phyloP scores from a whole-genome alignment of 2,329 filamentous ascomycete species.

The Alternaria gaisen region DNA sequence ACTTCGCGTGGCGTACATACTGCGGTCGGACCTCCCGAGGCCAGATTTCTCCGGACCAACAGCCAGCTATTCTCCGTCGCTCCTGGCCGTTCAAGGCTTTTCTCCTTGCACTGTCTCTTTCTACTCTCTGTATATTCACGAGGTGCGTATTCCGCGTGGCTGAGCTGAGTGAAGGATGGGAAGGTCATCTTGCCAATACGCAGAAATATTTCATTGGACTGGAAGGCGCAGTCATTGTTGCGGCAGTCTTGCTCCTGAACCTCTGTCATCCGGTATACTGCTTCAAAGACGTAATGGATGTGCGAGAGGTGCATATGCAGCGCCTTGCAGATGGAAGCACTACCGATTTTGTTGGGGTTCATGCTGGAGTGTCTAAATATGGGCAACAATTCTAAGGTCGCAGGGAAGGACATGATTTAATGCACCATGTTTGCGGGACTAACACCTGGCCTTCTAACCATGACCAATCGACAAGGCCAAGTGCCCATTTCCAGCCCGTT shows the following conservation, averaged over 20 bases:
- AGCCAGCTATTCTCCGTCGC: conserved; percentile 34
- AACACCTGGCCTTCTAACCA: neutral
- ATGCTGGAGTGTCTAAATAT: conserved; percentile 4
- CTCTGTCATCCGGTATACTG: conserved; percentile 50
- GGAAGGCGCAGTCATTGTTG: conserved; percentile 47
- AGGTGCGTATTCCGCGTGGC: conserved; percentile 72
- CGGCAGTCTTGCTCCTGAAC: conserved; percentile 47
- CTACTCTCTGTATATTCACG: conserved; percentile 71
- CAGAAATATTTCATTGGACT: conserved; percentile 52
- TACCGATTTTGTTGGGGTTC: conserved; percentile 9
- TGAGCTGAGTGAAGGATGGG: conserved; percentile 72
- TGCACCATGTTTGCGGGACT: neutral
- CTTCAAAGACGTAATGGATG: conserved; percentile 43
- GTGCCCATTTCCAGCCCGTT: neutral
- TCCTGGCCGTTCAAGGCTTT: conserved; percentile 63
- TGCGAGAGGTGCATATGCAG: conserved; percentile 7
- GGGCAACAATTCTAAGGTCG: neutral
- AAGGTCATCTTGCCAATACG: conserved; percentile 63
- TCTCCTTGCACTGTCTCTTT: conserved; percentile 62
- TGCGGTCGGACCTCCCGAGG: conserved; percentile 26
- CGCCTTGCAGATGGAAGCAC: conserved; percentile 13
- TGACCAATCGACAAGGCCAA: too few relatives aligned
- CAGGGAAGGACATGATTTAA: neutral
- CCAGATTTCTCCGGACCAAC: conserved; percentile 35
- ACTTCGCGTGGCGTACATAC: conserved; percentile 50